These are phyloP conservation scores for Mycena belliarum DNA, from an alignment of 768 basidiomycete genomes.

Conservation along the genomic window DNA sequence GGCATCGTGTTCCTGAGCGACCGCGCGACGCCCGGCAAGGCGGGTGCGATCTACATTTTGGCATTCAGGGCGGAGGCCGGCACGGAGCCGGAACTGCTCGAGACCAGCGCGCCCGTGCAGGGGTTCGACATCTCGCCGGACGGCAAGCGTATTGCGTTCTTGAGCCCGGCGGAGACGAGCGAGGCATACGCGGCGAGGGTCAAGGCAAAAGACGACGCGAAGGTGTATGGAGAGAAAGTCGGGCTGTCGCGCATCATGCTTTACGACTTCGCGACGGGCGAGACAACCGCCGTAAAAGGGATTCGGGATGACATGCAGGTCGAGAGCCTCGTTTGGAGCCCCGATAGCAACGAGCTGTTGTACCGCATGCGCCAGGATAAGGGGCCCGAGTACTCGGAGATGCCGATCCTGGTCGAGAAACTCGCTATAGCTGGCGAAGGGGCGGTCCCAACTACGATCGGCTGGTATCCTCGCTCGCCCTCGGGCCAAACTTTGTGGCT, in stretches of 20 bases:
- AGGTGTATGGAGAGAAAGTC: slow-evolving; percentile 28
- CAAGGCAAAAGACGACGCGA: slow-evolving; percentile 28
- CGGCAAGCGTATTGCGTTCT: slow-evolving; percentile 31
- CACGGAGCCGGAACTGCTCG: slow-evolving; percentile 12
- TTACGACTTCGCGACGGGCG: slow-evolving; percentile 27
- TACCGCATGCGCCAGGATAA: slow-evolving; percentile 33
- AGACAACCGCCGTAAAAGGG: slow-evolving; percentile 22
- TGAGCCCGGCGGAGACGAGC: slow-evolving; percentile 22
- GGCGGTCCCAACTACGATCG: slow-evolving; percentile 22
- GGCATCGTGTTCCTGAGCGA: slow-evolving; percentile 34
- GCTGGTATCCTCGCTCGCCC: slow-evolving; percentile 35
- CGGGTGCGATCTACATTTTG: slow-evolving; percentile 25
- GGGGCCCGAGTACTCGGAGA: slow-evolving; percentile 31
- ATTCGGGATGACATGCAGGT: slow-evolving; percentile 29
- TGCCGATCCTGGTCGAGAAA: slow-evolving; percentile 30
- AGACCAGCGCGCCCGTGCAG: slow-evolving; percentile 26
- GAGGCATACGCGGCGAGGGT: slow-evolving; percentile 19
- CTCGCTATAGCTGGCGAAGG: slow-evolving; percentile 22
- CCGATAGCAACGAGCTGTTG: slow-evolving; percentile 31
- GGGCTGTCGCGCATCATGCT: slow-evolving; percentile 27
- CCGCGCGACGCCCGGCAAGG: slow-evolving; percentile 30
- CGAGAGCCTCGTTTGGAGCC: slow-evolving; percentile 35
- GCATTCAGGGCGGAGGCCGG: slow-evolving; percentile 9
- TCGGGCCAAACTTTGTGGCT: slow-evolving; percentile 34
- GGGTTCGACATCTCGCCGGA: slow-evolving; percentile 36